Percentiles rank a stretch among this genome's conserved stretches.
Evolutionary conservation across 106 monocot genomes (phyloP).

Genomic region (Acorus gramineus): DNA sequence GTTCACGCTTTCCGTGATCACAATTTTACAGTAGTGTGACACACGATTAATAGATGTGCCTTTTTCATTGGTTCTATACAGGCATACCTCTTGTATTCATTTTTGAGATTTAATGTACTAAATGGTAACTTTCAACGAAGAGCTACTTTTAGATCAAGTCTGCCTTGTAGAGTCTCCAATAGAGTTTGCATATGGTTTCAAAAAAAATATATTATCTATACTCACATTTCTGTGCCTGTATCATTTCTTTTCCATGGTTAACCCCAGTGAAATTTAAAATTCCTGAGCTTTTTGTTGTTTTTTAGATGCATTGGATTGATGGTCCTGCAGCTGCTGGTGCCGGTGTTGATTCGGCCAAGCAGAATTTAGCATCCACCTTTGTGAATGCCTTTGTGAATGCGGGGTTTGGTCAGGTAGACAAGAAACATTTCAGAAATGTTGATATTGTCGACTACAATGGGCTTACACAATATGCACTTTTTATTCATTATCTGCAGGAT

Average conservation of each 20-base stretch:
- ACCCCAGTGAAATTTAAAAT: not conserved
- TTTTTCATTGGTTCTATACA: too few species aligned
- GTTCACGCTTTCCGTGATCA: too few species aligned
- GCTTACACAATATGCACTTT: not conserved
- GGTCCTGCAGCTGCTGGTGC: conserved; percentile 80
- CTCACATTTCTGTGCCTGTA: not conserved
- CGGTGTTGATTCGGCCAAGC: conserved; percentile 84
- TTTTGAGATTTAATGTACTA: too few species aligned
- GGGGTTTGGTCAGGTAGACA: conserved; percentile 86
- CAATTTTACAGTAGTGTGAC: too few species aligned
- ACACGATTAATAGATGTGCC: too few species aligned
- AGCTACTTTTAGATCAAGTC: too few species aligned
- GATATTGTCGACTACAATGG: too few species aligned
- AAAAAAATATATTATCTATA: too few species aligned
- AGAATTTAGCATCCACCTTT: conserved; percentile 96
- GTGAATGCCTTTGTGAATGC: conserved; percentile 99
- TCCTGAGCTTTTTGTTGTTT: not conserved
- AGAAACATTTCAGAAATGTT: not conserved
- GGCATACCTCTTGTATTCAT: too few species aligned
- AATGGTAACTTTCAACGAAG: too few species aligned
- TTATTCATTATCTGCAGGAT: conserved; percentile 42
- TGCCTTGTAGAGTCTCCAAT: too few species aligned
- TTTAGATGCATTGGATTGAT: conserved; percentile 89
- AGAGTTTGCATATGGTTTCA: too few species aligned
- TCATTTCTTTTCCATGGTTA: not conserved